Evolutionary conservation across 2,329 filamentous ascomycete species (phyloP).

Genomic region (Fusarium guadeloupense): DNA sequence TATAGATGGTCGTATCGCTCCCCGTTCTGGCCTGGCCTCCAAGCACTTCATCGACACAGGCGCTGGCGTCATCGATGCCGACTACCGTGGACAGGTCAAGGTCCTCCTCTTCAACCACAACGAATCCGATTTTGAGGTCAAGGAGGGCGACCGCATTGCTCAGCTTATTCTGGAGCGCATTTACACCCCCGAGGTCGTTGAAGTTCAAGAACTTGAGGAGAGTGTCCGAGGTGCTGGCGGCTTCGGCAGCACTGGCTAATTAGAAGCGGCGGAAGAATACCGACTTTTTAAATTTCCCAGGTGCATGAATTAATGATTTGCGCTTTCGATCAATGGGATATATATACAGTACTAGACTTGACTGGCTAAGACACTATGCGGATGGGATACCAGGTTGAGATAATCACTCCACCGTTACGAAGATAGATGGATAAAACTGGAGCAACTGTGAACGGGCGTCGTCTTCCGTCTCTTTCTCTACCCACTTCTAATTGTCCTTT

Average conservation of each 20-base stretch:
- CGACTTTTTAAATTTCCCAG: background rate
- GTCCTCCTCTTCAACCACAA: conserved; percentile 94
- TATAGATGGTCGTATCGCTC: conserved; percentile 86
- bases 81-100: conserved; percentile 94
- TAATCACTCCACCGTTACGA: background rate
- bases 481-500: conserved; percentile 27
- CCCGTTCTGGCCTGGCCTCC: conserved; percentile 86
- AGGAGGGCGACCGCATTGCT: conserved; percentile 88
- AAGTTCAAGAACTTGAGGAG: conserved; percentile 87
- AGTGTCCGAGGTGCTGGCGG: conserved; percentile 91
- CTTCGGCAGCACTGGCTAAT: conserved; percentile 87
- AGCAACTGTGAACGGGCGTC: conserved; percentile 3
- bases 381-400: background rate
- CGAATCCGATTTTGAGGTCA: conserved; percentile 82
- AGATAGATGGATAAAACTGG: background rate
- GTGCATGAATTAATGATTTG: conserved; percentile 26
- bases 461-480: conserved; percentile 12
- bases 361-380: background rate
- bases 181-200: conserved; percentile 89
- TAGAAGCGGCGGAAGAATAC: background rate
- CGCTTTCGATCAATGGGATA: background rate
- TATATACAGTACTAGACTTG: conserved; percentile 5
- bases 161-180: conserved; percentile 96
- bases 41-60: conserved; percentile 98
- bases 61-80: conserved; percentile 96